Percentiles rank a stretch among this genome's conserved stretches.
Evolutionary conservation across 495 filamentous ascomycete species (phyloP).

Genomic region (Chaetomidium leptoderma): DNA sequence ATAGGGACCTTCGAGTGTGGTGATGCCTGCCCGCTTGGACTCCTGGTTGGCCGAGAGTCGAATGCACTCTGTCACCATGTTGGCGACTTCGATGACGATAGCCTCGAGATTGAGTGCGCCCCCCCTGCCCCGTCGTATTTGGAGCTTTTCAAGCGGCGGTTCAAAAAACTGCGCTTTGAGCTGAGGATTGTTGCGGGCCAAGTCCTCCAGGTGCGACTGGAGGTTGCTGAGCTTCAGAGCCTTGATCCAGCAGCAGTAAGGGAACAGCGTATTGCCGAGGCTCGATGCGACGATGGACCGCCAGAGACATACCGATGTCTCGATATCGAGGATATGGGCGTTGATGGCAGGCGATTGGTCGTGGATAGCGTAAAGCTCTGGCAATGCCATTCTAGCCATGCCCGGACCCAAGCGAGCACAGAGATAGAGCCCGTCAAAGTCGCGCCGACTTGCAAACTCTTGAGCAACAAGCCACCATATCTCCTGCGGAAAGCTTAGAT

Average conservation of each 20-base stretch:
- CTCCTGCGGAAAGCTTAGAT: constrained; percentile 49
- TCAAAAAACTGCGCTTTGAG: constrained; percentile 45
- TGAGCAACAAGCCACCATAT: constrained; percentile 57
- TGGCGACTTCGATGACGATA: constrained; percentile 27
- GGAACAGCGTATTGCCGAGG: constrained; percentile 57
- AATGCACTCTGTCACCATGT: constrained; percentile 35
- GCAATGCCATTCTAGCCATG: constrained; percentile 54
- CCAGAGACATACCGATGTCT: constrained; percentile 62
- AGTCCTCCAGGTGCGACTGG: constrained; percentile 52
- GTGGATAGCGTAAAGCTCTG: constrained; percentile 55
- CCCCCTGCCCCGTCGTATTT: constrained; percentile 11
- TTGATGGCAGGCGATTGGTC: constrained; percentile 26
- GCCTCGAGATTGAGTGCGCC: constrained; percentile 17
- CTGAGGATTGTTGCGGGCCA: constrained; percentile 29
- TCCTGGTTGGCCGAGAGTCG: constrained; percentile 31
- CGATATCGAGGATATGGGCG: constrained; percentile 14
- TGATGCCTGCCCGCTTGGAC: constrained; percentile 40
- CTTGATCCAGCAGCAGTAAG: constrained; percentile 66
- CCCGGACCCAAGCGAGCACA: constrained; percentile 48
- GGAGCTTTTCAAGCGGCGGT: constrained; percentile 41
- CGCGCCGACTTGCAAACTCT: constrained; percentile 47
- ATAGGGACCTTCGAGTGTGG: constrained; percentile 39
- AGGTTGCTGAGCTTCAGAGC: constrained; percentile 60
- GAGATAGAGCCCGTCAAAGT: constrained; percentile 56
- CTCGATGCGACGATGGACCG: constrained; percentile 64